Conservation (phyloP, 306 rosid species). For the Sechiopsis laciniata region DNA sequence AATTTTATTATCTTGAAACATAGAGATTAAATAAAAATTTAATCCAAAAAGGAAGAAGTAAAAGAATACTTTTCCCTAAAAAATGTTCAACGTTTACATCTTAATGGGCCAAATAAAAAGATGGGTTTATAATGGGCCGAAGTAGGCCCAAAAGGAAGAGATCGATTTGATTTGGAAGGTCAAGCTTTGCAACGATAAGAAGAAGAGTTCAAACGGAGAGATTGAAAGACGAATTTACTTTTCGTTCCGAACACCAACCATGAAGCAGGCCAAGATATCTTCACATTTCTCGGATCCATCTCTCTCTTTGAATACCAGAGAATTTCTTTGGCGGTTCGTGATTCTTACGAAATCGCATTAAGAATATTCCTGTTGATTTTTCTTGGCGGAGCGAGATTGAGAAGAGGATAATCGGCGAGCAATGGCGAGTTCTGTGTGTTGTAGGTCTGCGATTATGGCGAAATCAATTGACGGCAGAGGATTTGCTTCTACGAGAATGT, state of each 20-base stretch:
- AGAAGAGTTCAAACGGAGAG: not conserved
- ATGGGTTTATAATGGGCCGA: constrained; percentile 4
- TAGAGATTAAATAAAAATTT: too few species aligned
- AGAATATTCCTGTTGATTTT: not conserved
- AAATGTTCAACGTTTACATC: too few species aligned
- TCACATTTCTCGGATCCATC: constrained; percentile 1
- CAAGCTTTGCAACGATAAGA: constrained; percentile 13
- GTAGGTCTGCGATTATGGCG: constrained; percentile 27
- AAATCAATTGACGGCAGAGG: constrained; percentile 21
- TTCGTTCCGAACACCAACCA: not conserved
- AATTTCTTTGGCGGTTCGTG: not conserved
- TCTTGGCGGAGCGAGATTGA: not conserved
- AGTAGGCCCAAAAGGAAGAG: not conserved
- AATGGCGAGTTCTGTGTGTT: constrained; percentile 38
- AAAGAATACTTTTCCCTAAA: too few species aligned
- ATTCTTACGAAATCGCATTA: not conserved
- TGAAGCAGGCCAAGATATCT: constrained; percentile 20
- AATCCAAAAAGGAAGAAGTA: too few species aligned
- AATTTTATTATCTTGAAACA: too few species aligned
- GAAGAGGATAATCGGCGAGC: not conserved
- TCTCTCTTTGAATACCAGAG: constrained; percentile 7
- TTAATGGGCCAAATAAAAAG: not conserved
- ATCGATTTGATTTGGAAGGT: constrained; percentile 3
- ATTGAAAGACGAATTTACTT: not conserved
- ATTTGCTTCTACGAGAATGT: constrained; percentile 25